These are phyloP conservation scores for Xylaria palmicola DNA, from an alignment of 495 filamentous ascomycete species.

Conservation along the genomic window DNA sequence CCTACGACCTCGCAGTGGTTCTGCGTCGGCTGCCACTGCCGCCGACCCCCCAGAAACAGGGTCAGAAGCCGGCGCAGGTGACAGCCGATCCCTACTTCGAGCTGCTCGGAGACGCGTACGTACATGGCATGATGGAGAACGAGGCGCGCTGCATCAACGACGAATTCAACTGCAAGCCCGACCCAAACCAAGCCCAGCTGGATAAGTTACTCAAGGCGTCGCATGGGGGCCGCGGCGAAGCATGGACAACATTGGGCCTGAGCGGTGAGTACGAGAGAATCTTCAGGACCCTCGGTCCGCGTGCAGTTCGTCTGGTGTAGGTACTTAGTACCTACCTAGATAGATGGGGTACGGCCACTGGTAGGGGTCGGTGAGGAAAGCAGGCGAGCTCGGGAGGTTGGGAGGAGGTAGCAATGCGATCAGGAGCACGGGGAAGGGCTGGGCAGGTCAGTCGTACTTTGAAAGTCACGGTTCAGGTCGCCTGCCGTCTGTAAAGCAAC, in stretches of 20 bases:
- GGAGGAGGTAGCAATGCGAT: too few relatives aligned
- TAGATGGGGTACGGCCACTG: not conserved
- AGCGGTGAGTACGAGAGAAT: constrained; percentile 17
- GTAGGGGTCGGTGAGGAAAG: too few relatives aligned
- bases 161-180: constrained; percentile 15
- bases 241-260: constrained; percentile 18
- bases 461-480: too few relatives aligned
- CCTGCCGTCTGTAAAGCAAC: too few relatives aligned
- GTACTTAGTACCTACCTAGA: too few relatives aligned
- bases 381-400: too few relatives aligned
- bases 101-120: constrained; percentile 25
- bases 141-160: constrained; percentile 25
- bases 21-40: constrained; percentile 15
- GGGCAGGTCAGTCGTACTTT: too few relatives aligned
- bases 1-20: constrained; percentile 14
- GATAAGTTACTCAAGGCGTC: constrained; percentile 12
- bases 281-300: constrained; percentile 15
- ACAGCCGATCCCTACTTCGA: constrained; percentile 13
- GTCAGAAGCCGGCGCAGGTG: not conserved
- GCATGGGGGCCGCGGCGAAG: constrained; percentile 13
- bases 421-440: too few relatives aligned
- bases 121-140: constrained; percentile 31
- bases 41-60: not conserved
- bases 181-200: constrained; percentile 15
- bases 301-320: constrained; percentile 2